Conservation (phyloP, 345 rosid species). For the Aethionema arabicum region DNA sequence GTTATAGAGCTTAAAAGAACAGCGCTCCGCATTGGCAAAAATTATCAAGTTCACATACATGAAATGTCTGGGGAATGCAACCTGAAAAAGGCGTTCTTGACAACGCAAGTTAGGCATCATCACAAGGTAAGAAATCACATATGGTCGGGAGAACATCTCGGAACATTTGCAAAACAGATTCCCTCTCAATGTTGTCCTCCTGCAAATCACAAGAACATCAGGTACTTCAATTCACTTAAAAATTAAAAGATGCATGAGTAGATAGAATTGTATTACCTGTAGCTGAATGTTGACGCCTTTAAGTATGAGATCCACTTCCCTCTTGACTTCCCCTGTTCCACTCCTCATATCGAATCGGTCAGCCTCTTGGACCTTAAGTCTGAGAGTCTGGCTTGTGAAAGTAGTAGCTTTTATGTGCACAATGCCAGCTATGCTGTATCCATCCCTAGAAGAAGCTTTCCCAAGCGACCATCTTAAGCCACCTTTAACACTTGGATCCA, state of each 20-base stretch:
- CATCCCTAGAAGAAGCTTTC: conserved; percentile 41
- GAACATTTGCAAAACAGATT: conserved; percentile 20
- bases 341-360: conserved; percentile 52
- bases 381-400: conserved; percentile 43
- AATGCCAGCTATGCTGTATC: conserved; percentile 45
- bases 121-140: conserved; percentile 29
- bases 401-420: conserved; percentile 45
- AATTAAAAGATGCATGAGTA: not conserved
- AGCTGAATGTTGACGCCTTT: conserved; percentile 46
- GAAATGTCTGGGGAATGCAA: too few relatives aligned
- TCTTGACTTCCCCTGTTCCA: conserved; percentile 40
- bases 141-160: conserved; percentile 24
- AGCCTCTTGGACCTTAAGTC: conserved; percentile 56
- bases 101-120: conserved; percentile 1
- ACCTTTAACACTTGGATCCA: conserved; percentile 66
- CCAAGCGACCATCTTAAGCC: conserved; percentile 69
- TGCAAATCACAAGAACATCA: conserved; percentile 22
- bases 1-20: not conserved
- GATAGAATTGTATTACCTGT: conserved; percentile 23
- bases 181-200: conserved; percentile 27
- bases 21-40: not conserved
- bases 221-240: not conserved
- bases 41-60: too few relatives aligned
- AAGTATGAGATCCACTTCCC: conserved; percentile 48
- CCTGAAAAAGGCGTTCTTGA: not conserved